phyloP scores from a whole-genome alignment of 306 rosid species.

The Quercus suber region DNA sequence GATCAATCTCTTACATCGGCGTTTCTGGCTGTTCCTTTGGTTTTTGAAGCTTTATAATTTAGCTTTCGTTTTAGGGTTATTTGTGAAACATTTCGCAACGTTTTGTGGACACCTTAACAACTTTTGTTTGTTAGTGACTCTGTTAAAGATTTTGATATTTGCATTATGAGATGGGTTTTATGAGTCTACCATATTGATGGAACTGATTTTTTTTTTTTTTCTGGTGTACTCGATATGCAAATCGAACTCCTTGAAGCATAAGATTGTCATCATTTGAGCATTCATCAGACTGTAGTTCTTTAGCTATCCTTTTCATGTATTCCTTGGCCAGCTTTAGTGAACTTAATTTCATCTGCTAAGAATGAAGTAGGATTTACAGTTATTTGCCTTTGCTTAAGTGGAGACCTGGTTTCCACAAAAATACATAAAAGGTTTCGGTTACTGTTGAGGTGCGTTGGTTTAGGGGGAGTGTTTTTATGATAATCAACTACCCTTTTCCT shows the following conservation, averaged over 20 bases:
- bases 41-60: background rate
- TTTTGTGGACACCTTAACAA: background rate
- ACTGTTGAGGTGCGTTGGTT: no score
- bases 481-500: no score
- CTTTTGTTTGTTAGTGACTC: background rate
- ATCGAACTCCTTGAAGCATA: constrained; percentile 68
- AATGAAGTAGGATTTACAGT: background rate
- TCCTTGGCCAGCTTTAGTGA: constrained; percentile 66
- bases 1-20: background rate
- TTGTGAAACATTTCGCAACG: background rate
- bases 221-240: constrained; percentile 91
- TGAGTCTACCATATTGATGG: background rate
- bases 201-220: background rate
- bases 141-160: background rate
- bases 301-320: constrained; percentile 59
- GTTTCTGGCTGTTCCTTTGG: constrained; percentile 10
- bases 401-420: no score
- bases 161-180: background rate
- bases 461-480: no score
- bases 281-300: constrained; percentile 44
- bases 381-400: background rate
- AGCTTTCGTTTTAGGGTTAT: background rate
- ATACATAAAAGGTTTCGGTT: no score
- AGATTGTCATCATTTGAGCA: constrained; percentile 48
- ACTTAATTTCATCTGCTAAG: constrained; percentile 73